phyloP scores from a whole-genome alignment of 176 grass and related monocot genomes.

The Raddia guianensis region DNA sequence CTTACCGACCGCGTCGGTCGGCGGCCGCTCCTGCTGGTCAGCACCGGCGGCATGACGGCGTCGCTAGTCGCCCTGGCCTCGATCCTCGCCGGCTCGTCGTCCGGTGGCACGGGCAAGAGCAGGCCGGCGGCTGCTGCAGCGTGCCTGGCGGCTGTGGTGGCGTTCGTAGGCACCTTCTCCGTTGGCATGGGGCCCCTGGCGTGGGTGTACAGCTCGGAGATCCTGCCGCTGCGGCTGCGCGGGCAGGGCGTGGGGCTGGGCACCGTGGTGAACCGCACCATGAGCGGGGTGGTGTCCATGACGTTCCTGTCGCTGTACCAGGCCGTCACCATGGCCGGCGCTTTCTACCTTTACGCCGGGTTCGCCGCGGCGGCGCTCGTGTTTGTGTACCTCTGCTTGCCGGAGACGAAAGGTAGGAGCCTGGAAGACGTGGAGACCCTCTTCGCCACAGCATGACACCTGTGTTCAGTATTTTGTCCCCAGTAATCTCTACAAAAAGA shows the following conservation, averaged over 20 bases:
- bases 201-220: not conserved
- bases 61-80: too few species aligned
- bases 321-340: not conserved
- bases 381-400: not conserved
- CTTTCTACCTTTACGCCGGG: not conserved
- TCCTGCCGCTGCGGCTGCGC: slow-evolving; percentile 15
- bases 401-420: not conserved
- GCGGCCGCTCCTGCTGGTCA: too few species aligned
- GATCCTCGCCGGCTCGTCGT: too few species aligned
- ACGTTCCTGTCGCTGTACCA: not conserved
- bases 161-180: not conserved
- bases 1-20: too few species aligned
- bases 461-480: too few species aligned
- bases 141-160: too few species aligned
- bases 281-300: not conserved
- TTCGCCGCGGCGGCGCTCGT: not conserved
- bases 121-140: too few species aligned
- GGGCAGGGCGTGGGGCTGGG: not conserved
- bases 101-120: too few species aligned
- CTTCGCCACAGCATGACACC: not conserved
- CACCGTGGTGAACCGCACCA: not conserved
- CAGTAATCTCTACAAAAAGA: too few species aligned
- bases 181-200: not conserved
- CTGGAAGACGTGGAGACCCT: not conserved
- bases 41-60: too few species aligned